A percentile compares a stretch with the other conserved stretches of the same genome.
These are phyloP conservation scores for Ophiostoma angusticollis DNA, from an alignment of 2,329 filamentous ascomycete genomes.

Conservation along the genomic window DNA sequence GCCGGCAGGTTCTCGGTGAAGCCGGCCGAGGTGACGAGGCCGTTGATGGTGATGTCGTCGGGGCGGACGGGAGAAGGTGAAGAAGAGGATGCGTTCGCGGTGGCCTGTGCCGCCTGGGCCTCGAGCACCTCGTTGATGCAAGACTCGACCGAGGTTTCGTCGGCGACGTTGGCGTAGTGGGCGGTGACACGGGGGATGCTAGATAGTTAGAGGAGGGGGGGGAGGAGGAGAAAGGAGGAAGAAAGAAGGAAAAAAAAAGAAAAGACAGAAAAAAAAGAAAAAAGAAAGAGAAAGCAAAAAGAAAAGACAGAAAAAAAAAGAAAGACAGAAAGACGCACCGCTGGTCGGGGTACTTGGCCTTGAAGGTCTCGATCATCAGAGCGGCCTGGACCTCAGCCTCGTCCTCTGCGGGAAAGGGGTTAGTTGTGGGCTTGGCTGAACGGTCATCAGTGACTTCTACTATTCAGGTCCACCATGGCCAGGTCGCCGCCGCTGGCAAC, in stretches of 20 bases:
- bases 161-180: constrained; percentile 79
- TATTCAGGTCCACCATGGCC: constrained; percentile 88
- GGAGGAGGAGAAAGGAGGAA: neutral
- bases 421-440: neutral
- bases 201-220: neutral
- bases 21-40: constrained; percentile 88
- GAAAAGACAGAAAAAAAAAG: neutral
- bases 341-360: constrained; percentile 63
- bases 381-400: constrained; percentile 69
- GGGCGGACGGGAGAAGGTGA: neutral
- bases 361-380: constrained; percentile 62
- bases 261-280: constrained; percentile 2
- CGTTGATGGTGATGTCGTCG: constrained; percentile 53
- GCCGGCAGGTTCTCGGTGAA: constrained; percentile 58
- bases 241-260: neutral
- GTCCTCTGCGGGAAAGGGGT: constrained; percentile 44
- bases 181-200: constrained; percentile 67
- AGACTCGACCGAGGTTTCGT: constrained; percentile 62
- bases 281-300: neutral
- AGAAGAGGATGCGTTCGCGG: neutral
- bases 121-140: constrained; percentile 58
- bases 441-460: no score
- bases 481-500: constrained; percentile 79
- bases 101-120: constrained; percentile 41
- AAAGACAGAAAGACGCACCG: constrained; percentile 32